Evolutionary conservation across 2,329 filamentous ascomycete genomes (phyloP).

Genomic region (Calcarisporium arbuscula): DNA sequence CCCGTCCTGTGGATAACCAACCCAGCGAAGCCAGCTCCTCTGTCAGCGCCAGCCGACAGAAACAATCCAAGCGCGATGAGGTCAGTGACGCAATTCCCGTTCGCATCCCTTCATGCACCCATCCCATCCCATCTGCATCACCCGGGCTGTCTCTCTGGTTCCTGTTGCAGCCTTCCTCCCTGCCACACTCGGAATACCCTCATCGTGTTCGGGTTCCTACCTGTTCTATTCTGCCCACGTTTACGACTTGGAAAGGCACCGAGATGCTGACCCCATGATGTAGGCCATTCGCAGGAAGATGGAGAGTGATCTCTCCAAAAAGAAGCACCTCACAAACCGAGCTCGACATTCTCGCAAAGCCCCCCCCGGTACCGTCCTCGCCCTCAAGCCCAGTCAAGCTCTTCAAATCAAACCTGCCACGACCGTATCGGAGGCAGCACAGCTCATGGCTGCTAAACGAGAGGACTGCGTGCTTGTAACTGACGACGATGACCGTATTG

Average conservation of each 20-base stretch:
- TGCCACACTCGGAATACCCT: slow-evolving; percentile 9
- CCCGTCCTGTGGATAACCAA: slow-evolving; percentile 61
- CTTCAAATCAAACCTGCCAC: slow-evolving; percentile 96
- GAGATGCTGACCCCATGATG: slow-evolving; percentile 1
- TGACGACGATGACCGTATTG: slow-evolving; percentile 95
- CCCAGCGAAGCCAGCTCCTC: slow-evolving; percentile 59
- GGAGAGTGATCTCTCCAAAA: slow-evolving; percentile 96
- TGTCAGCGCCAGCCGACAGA: slow-evolving; percentile 88
- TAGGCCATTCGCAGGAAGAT: slow-evolving; percentile 96
- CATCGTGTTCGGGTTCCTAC: no score
- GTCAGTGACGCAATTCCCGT: slow-evolving; percentile 57
- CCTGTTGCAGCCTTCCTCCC: not conserved
- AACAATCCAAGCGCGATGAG: slow-evolving; percentile 97
- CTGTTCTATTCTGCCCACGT: no score
- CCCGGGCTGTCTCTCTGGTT: no score
- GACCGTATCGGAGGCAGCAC: slow-evolving; percentile 90
- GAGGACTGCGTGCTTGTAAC: slow-evolving; percentile 98
- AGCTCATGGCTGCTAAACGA: slow-evolving; percentile 97
- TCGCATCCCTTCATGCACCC: slow-evolving; percentile 4
- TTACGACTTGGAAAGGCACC: no score
- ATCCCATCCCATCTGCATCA: not conserved
- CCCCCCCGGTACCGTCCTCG: slow-evolving; percentile 90
- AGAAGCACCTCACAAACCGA: slow-evolving; percentile 74
- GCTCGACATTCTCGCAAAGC: slow-evolving; percentile 86
- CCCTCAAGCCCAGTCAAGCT: slow-evolving; percentile 89